Base-by-base conservation (phyloP, 169 alveolate genomes). In the Cystoisospora suis region DNA sequence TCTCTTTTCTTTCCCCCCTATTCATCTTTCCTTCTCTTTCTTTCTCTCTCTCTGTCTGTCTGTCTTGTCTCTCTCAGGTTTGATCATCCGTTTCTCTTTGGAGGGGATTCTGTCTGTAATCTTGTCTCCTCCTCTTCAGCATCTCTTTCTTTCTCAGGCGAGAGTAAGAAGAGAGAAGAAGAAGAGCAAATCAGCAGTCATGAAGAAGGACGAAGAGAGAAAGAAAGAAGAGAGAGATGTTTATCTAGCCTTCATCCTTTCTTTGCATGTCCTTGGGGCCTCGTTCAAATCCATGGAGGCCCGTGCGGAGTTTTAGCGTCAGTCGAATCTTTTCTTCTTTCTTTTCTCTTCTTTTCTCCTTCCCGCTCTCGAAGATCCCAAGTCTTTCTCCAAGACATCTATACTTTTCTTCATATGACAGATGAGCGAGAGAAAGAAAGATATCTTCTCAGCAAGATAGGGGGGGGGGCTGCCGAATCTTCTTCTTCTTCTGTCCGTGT, bases 281-380 rank as follows among this genome's bases (percentile, higher is more conserved):
- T 86, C 53, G 72, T 9, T 9, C 90, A 86, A 59, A 3, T 56
- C 53, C 90, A 86, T 34, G 90, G 90, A 29, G 90, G 90, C 27
- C 90, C 90, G 23, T 86, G 90, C 58, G 90, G 90, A 3, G 56
- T 86, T 38, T 53, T 86, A 32, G 90, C 90, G 17, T 36, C 90
- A 2, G 77, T 86, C 36, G 85, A 86, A 83, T 86, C 85, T 38
- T 65, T 86, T 38, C 42, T 86, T 3, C 83, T 86, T 45, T 49
- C 72, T 34, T 23, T 69, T 2, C 34, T 86, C 20, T 46, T 86
- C 47, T 86, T 86, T 45, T 23, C 81, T 15, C 81, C 58, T 49
- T 34, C 65, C 12, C 88, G 88, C 42, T 72, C 75, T 15, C 29
- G n/a, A 38, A 72, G 88, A n/a, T 53, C 34, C 75, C 1, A 29